Evolutionary conservation across 176 grass and related monocot species (phyloP).

Genomic region (Puya raimondii): DNA sequence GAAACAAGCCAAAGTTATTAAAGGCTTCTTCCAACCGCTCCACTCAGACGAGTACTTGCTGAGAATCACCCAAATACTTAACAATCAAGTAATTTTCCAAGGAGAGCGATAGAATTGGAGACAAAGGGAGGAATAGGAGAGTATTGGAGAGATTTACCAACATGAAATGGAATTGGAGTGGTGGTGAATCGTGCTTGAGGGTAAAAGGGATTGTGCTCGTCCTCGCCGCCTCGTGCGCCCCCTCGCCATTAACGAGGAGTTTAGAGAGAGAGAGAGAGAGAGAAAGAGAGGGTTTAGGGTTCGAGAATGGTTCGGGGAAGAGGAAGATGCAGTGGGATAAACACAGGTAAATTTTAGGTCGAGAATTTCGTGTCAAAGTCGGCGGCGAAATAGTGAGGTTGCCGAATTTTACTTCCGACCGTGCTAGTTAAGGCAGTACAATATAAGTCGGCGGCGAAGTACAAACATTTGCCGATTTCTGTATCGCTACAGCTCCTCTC

Average conservation of each 20-base stretch:
- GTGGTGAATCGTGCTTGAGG: constrained; percentile 17
- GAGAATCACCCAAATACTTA: neutral
- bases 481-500: too few species aligned
- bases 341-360: too few species aligned
- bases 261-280: neutral
- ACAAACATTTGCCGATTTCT: too few species aligned
- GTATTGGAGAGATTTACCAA: constrained; percentile 31
- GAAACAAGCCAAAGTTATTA: too few species aligned
- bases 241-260: constrained; percentile 9
- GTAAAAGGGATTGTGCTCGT: constrained; percentile 26
- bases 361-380: too few species aligned
- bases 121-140: constrained; percentile 5
- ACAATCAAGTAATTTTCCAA: neutral
- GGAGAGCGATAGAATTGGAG: neutral
- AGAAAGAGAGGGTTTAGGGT: neutral
- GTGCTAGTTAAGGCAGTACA: too few species aligned
- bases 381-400: too few species aligned
- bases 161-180: constrained; percentile 32
- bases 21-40: too few species aligned
- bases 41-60: neutral
- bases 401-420: too few species aligned
- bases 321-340: too few species aligned
- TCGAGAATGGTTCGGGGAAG: too few species aligned
- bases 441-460: too few species aligned
- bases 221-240: constrained; percentile 38